A percentile compares a stretch with the other conserved stretches of the same genome.
These are phyloP conservation scores for Phytophthora chlamydospora DNA, from an alignment of 352 stramenopile species.

Conservation along the genomic window DNA sequence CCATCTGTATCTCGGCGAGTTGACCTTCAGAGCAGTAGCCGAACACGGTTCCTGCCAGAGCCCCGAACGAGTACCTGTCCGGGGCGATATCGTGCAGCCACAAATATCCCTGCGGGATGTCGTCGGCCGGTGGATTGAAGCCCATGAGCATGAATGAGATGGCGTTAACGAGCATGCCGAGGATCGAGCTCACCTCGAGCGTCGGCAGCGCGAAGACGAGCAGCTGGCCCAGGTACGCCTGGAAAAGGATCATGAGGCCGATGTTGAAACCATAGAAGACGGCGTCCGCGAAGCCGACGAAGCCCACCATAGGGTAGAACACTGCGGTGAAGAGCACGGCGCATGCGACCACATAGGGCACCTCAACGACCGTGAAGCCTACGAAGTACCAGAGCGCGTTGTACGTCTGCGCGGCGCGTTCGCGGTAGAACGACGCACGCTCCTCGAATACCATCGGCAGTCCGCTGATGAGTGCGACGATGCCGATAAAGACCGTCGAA, in stretches of 20 bases:
- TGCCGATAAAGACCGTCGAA: slow-evolving; percentile 77
- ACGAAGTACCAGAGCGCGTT: slow-evolving; percentile 63
- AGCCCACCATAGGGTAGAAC: slow-evolving; percentile 45
- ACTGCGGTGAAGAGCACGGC: slow-evolving; percentile 21
- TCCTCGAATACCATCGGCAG: slow-evolving; percentile 83
- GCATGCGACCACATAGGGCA: slow-evolving; percentile 27
- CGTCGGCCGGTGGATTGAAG: slow-evolving; percentile 37
- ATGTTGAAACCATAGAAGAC: slow-evolving; percentile 39
- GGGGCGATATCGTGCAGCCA: slow-evolving; percentile 43
- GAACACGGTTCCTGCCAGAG: slow-evolving; percentile 30
- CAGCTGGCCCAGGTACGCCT: slow-evolving; percentile 41
- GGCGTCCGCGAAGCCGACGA: slow-evolving; percentile 31
- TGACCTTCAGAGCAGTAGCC: slow-evolving; percentile 7
- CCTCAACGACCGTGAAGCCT: slow-evolving; percentile 23
- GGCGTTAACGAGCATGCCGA: slow-evolving; percentile 32
- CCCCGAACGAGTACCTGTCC: slow-evolving; percentile 29
- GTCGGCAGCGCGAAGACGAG: slow-evolving; percentile 35
- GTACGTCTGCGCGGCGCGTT: slow-evolving; percentile 82
- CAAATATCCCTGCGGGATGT: slow-evolving; percentile 38
- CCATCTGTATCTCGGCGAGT: slow-evolving; percentile 13
- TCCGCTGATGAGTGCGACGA: slow-evolving; percentile 75
- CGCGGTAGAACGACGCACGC: slow-evolving; percentile 79
- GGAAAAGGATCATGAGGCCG: slow-evolving; percentile 33
- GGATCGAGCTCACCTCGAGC: slow-evolving; percentile 27
- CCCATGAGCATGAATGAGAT: slow-evolving; percentile 45